phyloP scores from a whole-genome alignment of 306 rosid genomes.

The Argentina anserina region DNA sequence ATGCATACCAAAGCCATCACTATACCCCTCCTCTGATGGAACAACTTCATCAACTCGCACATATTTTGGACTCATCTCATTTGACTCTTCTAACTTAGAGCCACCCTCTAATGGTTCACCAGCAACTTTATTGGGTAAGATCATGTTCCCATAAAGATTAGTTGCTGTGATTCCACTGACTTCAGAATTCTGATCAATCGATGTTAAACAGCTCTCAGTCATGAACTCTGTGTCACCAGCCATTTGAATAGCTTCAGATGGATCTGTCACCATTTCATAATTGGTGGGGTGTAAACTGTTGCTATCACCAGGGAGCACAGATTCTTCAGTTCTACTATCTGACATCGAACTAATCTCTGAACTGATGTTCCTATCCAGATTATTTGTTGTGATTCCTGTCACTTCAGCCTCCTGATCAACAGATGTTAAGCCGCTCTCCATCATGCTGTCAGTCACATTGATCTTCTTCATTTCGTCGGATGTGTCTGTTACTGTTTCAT shows the following conservation, averaged over 20 bases:
- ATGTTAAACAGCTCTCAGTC: slow-evolving; percentile 25
- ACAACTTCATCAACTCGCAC: slow-evolving; percentile 27
- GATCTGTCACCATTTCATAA: slow-evolving; percentile 33
- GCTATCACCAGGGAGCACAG: slow-evolving; percentile 20
- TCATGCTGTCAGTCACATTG: slow-evolving; percentile 23
- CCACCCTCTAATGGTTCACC: slow-evolving; percentile 27
- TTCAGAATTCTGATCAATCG: slow-evolving; percentile 19
- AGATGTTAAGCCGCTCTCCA: slow-evolving; percentile 26
- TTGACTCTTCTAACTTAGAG: slow-evolving; percentile 32
- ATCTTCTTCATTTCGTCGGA: slow-evolving; percentile 30
- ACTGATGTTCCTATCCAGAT: slow-evolving; percentile 25
- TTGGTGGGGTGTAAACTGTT: slow-evolving; percentile 24
- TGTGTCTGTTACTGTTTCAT: slow-evolving; percentile 29
- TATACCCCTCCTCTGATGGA: slow-evolving; percentile 28
- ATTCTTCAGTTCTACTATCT: slow-evolving; percentile 32
- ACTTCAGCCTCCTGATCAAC: slow-evolving; percentile 16
- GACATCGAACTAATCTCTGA: slow-evolving; percentile 26
- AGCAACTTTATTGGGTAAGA: slow-evolving; percentile 24
- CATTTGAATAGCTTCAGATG: slow-evolving; percentile 27
- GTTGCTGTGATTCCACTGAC: slow-evolving; percentile 26
- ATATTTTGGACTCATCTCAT: slow-evolving; percentile 27
- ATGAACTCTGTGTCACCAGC: slow-evolving; percentile 23
- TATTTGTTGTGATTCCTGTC: slow-evolving; percentile 27
- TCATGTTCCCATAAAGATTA: slow-evolving; percentile 21
- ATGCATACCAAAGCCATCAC: slow-evolving; percentile 26